phyloP scores from a whole-genome alignment of 2,329 filamentous ascomycete genomes.

The Seiridium cupressi region DNA sequence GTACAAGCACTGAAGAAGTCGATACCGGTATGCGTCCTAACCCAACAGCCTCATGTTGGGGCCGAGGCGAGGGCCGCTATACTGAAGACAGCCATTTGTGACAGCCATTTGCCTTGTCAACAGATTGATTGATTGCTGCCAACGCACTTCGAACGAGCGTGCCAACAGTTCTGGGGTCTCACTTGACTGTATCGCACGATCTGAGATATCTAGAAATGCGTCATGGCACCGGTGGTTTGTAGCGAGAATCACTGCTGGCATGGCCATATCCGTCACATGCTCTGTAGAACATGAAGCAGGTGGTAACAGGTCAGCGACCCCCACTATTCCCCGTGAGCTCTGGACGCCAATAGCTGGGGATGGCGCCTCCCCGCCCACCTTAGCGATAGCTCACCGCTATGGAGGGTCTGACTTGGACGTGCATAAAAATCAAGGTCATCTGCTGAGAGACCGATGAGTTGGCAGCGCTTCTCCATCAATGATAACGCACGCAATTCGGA shows the following conservation, averaged over 20 bases:
- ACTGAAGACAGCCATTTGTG: background rate
- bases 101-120: background rate
- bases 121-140: background rate
- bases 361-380: background rate
- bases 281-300: background rate
- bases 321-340: conserved; percentile 3
- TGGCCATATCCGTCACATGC: conserved; percentile 2
- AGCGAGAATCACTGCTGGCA: background rate
- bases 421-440: conserved; percentile 5
- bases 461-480: conserved; percentile 1
- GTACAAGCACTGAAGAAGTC: background rate
- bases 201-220: background rate
- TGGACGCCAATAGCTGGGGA: background rate
- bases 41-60: background rate
- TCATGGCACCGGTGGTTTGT: background rate
- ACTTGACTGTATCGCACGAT: background rate
- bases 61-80: background rate
- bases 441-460: conserved; percentile 1
- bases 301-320: background rate
- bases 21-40: background rate
- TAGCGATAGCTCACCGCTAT: background rate
- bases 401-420: conserved; percentile 3
- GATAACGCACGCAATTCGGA: background rate
- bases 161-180: background rate
- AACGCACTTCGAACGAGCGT: background rate